These are phyloP conservation scores for Clarireedia monteithiana DNA, from an alignment of 2,329 filamentous ascomycete genomes.

Conservation along the genomic window DNA sequence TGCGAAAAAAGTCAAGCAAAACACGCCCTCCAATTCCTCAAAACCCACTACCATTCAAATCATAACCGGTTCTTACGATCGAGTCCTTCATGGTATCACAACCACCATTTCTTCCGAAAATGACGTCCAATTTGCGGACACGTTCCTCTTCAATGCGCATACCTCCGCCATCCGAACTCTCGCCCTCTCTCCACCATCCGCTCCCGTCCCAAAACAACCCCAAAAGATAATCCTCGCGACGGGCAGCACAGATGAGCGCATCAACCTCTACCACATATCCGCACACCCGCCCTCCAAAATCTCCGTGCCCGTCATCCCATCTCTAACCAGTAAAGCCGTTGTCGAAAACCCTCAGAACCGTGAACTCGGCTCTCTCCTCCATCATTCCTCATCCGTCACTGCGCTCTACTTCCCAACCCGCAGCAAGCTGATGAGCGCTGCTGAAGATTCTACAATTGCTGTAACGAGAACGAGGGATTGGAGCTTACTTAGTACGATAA, in stretches of 20 bases:
- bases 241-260: conserved; percentile 85
- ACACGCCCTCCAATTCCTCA: conserved; percentile 15
- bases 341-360: conserved; percentile 81
- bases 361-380: conserved; percentile 77
- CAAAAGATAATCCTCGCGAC: conserved; percentile 86
- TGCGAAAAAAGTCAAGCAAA: conserved; percentile 25
- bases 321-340: conserved; percentile 64
- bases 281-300: conserved; percentile 54
- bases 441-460: conserved; percentile 86
- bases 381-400: conserved; percentile 79
- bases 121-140: conserved; percentile 70
- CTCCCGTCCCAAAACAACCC: conserved; percentile 49
- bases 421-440: conserved; percentile 78
- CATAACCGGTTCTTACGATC: conserved; percentile 87
- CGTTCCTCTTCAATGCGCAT: conserved; percentile 93
- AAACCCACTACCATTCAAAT: conserved; percentile 65
- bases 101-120: conserved; percentile 50
- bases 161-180: conserved; percentile 83
- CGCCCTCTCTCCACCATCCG: conserved; percentile 71
- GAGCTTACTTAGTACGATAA: conserved; percentile 79
- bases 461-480: conserved; percentile 85
- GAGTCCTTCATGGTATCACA: conserved; percentile 82
- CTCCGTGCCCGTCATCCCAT: conserved; percentile 53
- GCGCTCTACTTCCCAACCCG: conserved; percentile 74
- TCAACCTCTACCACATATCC: conserved; percentile 90